Base-by-base conservation (phyloP, 176 grass and related monocot species). In the Eleusine indica region DNA sequence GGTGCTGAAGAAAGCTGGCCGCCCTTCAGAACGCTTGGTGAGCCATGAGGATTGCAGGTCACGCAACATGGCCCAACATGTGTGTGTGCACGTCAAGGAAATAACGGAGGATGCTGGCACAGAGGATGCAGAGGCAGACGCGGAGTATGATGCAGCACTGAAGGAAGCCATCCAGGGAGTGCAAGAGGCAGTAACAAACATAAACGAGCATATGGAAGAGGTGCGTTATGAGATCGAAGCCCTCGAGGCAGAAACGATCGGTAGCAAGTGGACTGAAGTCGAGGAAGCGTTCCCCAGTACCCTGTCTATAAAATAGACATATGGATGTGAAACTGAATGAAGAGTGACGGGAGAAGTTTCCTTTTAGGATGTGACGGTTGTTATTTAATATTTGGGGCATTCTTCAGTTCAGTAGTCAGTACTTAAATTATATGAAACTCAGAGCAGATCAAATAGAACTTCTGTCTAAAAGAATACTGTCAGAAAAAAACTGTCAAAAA, bases 171-270 rank as follows among this genome's bases (percentile, higher is more conserved):
- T 98, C 81, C 82, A 88, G 21, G 89, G 93, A 4, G 86, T 98
- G 75, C 96, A 95, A 66, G 89, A 88, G 22, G 87, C 89, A 0
- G 93, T 98, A 74, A 98, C 91, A 3, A 71, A 49, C 83, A 98
- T 98, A 65, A 95, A 95, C 66, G 93, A 98, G 71, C 90, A 85
- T 29, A 67, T 95, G 82, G 96, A 98, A 70, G 96, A 98, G 44
- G 91, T 90, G 29, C 84, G 85, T 15, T 98, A 98, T 72, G 96
- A 95, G 83, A 93, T 98, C 0, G 91, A 95, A 1, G 89, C 83
- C 28, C 93, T 98, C 0, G 93, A 90, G 70, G 74, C 85, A 14
- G 89, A 90, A 62, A 64, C 8, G 6, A 4, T 66, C 21, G 84
- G 67, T 25, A 72, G 69, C 62, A 62, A 81, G 30, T 71, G 63